Evolutionary conservation across 208 protist species (phyloP).

Genomic region (Strigomonas culicis): DNA sequence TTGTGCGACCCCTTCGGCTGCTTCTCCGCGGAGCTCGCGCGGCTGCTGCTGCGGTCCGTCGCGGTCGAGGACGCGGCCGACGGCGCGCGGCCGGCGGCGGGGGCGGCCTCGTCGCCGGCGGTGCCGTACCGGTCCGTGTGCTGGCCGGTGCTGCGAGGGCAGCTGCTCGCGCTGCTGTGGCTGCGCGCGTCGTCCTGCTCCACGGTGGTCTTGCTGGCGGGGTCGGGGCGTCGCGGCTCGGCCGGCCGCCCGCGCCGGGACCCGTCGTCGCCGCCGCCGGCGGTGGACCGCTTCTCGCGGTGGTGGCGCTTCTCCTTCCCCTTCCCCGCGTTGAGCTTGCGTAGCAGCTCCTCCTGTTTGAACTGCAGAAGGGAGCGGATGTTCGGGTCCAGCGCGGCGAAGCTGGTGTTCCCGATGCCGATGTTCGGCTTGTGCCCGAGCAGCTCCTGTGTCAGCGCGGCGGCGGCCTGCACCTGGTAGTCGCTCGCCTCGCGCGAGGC

Average conservation of each 20-base stretch:
- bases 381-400: conserved; percentile 15
- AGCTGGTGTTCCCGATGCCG: conserved; percentile 1
- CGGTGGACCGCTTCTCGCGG: not conserved
- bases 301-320: not conserved
- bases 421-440: not conserved
- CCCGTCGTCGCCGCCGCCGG: not conserved
- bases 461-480: not conserved
- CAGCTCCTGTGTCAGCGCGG: conserved; percentile 3
- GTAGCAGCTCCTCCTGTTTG: conserved; percentile 11
- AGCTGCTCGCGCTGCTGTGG: too few species aligned
- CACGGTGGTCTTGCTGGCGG: too few species aligned
- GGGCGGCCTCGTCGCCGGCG: not conserved
- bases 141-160: too few species aligned
- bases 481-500: not conserved
- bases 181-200: too few species aligned
- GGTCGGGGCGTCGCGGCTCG: too few species aligned
- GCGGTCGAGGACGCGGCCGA: not conserved
- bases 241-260: too few species aligned
- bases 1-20: not conserved
- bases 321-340: not conserved
- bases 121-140: too few species aligned
- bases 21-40: not conserved
- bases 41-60: conserved; percentile 5
- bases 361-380: conserved; percentile 17
- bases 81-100: not conserved